Evolutionary conservation across 495 filamentous ascomycete species (phyloP), one percentile per base, ranked within the genome.

Genomic region (Xylaria telfairii): DNA sequence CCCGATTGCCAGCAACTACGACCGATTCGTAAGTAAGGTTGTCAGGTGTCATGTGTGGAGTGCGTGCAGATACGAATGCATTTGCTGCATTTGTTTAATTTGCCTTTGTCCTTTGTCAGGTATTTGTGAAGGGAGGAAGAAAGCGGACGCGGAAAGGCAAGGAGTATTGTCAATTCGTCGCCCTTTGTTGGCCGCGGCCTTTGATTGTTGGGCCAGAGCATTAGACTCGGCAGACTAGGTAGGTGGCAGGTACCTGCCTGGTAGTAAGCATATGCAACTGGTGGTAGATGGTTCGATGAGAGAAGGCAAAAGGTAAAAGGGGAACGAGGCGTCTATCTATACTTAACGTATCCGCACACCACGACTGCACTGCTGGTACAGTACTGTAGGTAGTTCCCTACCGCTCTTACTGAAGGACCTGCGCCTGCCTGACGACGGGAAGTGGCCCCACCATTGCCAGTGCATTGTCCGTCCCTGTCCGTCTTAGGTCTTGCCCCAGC

Each of bases 21-120:
- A 59, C 5, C 28, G 24, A 32, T 54, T 2, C 26, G 3, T 17
- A 37, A 59, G 49, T 53, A 53, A 6, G 2, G 15, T 42, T 15
- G 21, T 41, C 59, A 42, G 59, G 21, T 42, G 21, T 24, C 17
- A 37, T 42, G 37, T 65, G 47, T 26, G 64, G 64, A 54, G 64
- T 41, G 30, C 47, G 34, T 54, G 64, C 64, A 66, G 62, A 65
- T 65, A 65, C 62, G 62, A 65, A 63, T 47, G 60, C 60, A 63
- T 46, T 32, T 4, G 6, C 21, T n/a, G 17, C 12, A n/a, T 30
- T 34, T 34, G 5, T 34, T n/a, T 46, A n/a, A 13, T 57, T 59
- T 17, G 56, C 5, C 47, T 19, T 66, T 30, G 32, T 7, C n/a
- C 21, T 39, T 65, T 53, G 47, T 66, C n/a, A 10, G 19, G 42